These are phyloP conservation scores for Fonsecaea nubica DNA, from an alignment of 2,329 filamentous ascomycete genomes.

Conservation along the genomic window DNA sequence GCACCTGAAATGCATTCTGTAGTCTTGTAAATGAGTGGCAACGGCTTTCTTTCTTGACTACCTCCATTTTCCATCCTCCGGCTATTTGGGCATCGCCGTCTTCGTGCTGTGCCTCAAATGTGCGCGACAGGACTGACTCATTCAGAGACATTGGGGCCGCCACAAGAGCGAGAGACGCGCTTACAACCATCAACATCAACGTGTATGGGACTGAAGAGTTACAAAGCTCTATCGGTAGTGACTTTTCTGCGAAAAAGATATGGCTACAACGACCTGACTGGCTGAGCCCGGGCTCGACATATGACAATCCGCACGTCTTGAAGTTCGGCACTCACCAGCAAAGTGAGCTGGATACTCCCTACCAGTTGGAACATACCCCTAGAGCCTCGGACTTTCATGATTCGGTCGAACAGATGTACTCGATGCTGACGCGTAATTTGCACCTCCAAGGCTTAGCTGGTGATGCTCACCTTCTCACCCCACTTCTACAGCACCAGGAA, in stretches of 20 bases:
- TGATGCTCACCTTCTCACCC: slow-evolving; percentile 17
- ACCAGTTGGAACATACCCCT: background rate
- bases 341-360: background rate
- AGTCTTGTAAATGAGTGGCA: background rate
- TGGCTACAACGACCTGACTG: slow-evolving; percentile 32
- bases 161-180: slow-evolving; percentile 24
- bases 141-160: slow-evolving; percentile 15
- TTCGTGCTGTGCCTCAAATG: background rate
- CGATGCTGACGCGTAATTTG: slow-evolving; percentile 24
- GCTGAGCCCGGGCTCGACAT: slow-evolving; percentile 18
- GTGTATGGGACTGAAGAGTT: slow-evolving; percentile 24
- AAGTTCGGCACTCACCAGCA: background rate
- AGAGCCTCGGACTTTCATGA: slow-evolving; percentile 11
- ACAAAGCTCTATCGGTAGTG: background rate
- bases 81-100: background rate
- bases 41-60: background rate
- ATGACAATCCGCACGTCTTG: slow-evolving; percentile 34
- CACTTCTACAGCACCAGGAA: slow-evolving; percentile 29
- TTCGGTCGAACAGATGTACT: slow-evolving; percentile 26
- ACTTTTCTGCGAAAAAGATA: slow-evolving; percentile 25
- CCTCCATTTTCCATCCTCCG: background rate
- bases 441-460: slow-evolving; percentile 21
- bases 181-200: slow-evolving; percentile 32
- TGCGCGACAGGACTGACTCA: background rate
- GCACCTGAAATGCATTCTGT: background rate